Conservation (phyloP, 345 rosid genomes). For the Xanthoceras sorbifolium region DNA sequence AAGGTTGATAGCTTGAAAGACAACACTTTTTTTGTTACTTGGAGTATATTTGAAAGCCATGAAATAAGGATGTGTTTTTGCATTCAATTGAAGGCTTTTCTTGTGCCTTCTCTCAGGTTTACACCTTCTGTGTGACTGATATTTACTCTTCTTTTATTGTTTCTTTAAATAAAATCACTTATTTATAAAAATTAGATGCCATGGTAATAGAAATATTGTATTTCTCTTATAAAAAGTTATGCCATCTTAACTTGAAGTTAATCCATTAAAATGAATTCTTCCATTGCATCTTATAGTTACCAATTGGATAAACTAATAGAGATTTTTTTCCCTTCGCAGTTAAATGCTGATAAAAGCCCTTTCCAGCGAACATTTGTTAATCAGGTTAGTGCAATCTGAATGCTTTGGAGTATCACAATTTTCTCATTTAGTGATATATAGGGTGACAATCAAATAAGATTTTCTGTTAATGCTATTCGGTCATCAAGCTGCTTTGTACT, state of each 20-base stretch:
- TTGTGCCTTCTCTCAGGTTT: not conserved
- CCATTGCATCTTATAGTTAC: not conserved
- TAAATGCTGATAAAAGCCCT: conserved; percentile 90
- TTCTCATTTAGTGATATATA: not conserved
- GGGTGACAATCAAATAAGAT: not conserved
- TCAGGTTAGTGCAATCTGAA: conserved; percentile 48
- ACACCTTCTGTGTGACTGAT: not conserved
- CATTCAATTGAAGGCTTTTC: not conserved
- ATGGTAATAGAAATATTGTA: not conserved
- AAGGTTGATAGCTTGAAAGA: not conserved
- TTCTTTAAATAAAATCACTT: not conserved
- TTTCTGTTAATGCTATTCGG: not conserved
- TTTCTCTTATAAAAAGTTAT: not conserved
- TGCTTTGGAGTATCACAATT: not conserved
- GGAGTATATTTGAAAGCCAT: not conserved
- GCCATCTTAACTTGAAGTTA: not conserved
- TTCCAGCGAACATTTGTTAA: conserved; percentile 92
- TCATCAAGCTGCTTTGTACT: not conserved
- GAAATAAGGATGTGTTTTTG: not conserved
- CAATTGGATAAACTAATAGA: conserved; percentile 11
- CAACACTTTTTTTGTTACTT: not conserved
- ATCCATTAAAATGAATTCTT: not conserved
- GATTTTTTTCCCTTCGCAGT: conserved; percentile 47
- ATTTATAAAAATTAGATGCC: not conserved
- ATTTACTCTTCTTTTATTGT: not conserved